Evolutionary conservation across 1,284 basidiomycete species (phyloP).

Genomic region (Marasmius sp.): DNA sequence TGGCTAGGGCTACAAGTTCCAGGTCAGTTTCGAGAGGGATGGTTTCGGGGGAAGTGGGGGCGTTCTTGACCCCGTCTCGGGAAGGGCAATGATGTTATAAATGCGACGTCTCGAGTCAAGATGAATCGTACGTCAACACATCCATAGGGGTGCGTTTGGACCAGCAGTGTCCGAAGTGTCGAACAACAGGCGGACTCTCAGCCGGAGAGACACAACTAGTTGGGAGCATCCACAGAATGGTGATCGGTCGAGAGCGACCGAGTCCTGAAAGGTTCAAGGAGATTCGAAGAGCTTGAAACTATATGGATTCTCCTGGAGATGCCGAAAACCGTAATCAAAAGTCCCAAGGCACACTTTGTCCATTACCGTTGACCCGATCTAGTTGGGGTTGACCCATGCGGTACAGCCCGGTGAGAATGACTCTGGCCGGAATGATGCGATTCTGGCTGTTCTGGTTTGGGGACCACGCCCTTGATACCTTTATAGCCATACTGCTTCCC

Average conservation of each 20-base stretch:
- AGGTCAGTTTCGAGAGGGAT: background rate
- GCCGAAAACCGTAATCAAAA: background rate
- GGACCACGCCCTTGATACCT: conserved; percentile 65
- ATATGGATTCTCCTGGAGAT: background rate
- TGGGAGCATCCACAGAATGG: background rate
- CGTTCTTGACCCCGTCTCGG: background rate
- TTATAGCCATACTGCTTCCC: conserved; percentile 70
- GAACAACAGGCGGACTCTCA: too few species aligned
- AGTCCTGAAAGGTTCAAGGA: background rate
- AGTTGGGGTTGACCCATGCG: conserved; percentile 19
- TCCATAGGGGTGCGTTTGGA: background rate
- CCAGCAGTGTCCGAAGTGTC: background rate
- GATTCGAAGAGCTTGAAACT: background rate
- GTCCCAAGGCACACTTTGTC: background rate
- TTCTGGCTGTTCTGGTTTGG: conserved; percentile 35
- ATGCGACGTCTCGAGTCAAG: too few species aligned
- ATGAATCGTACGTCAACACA: background rate
- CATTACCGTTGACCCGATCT: conserved; percentile 9
- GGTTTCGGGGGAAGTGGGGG: background rate
- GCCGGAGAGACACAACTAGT: too few species aligned
- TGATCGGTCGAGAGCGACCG: background rate
- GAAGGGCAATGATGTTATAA: background rate
- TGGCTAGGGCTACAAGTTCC: background rate
- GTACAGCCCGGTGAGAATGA: conserved; percentile 20
- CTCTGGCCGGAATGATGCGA: background rate